Evolutionary conservation across 192 early-diverging fungal species (phyloP).

Genomic region (Backusella psychrophila): DNA sequence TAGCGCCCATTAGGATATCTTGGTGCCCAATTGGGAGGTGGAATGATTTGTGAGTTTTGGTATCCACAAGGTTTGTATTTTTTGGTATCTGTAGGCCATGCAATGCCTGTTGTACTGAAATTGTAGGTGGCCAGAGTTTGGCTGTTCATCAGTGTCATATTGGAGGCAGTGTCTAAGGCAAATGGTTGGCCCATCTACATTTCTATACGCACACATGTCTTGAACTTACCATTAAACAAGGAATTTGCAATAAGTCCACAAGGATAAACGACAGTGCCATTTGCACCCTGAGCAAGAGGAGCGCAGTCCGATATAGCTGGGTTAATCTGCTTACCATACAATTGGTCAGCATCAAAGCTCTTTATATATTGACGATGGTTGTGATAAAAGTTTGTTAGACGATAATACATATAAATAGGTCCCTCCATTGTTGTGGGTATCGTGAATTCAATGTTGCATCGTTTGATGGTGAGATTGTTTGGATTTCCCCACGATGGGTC

Average conservation of each 20-base stretch:
- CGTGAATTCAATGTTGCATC: slow-evolving; percentile 70
- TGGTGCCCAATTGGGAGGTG: slow-evolving; percentile 81
- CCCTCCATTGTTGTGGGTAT: slow-evolving; percentile 64
- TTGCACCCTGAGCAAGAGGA: slow-evolving; percentile 29
- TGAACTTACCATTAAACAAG: slow-evolving; percentile 70
- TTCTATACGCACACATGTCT: neutral
- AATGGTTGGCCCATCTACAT: neutral
- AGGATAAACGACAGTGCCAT: slow-evolving; percentile 66
- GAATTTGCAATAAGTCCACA: slow-evolving; percentile 93
- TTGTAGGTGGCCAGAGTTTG: slow-evolving; percentile 30
- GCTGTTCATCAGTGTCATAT: slow-evolving; percentile 8
- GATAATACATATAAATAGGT: slow-evolving; percentile 91
- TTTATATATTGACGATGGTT: slow-evolving; percentile 90
- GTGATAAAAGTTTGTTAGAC: slow-evolving; percentile 95
- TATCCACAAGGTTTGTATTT: slow-evolving; percentile 65
- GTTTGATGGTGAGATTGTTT: slow-evolving; percentile 25
- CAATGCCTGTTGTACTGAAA: slow-evolving; percentile 67
- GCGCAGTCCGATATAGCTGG: slow-evolving; percentile 31
- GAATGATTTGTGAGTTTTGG: slow-evolving; percentile 52
- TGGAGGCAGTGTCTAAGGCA: slow-evolving; percentile 24
- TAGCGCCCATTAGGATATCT: slow-evolving; percentile 58
- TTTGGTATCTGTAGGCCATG: slow-evolving; percentile 81
- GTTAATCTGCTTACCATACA: slow-evolving; percentile 51
- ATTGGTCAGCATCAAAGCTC: slow-evolving; percentile 74
- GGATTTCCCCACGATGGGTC: slow-evolving; percentile 24